These are phyloP conservation scores for Picochlorum sp. DNA, from an alignment of 139 green algal species.

Conservation along the genomic window DNA sequence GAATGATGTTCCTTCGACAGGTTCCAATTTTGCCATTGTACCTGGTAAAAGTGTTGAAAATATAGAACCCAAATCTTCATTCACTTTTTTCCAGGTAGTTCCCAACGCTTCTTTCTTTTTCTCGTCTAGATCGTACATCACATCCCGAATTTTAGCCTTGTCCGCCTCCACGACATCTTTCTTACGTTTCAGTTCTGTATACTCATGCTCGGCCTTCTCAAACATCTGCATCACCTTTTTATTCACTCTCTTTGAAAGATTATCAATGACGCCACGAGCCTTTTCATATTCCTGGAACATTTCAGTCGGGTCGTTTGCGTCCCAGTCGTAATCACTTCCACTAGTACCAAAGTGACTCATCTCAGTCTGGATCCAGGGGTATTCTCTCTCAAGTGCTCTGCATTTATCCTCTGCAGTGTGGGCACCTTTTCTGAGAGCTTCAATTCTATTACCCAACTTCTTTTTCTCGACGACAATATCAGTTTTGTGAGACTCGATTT, in stretches of 20 bases:
- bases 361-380: conserved; percentile 72
- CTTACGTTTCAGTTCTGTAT: conserved; percentile 67
- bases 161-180: conserved; percentile 66
- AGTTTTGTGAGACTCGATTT: conserved; percentile 14
- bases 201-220: conserved; percentile 84
- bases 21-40: conserved; percentile 84
- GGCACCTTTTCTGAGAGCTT: conserved; percentile 10
- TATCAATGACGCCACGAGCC: conserved; percentile 27
- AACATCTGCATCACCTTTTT: conserved; percentile 82
- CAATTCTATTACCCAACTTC: conserved; percentile 33
- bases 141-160: conserved; percentile 69
- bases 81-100: conserved; percentile 85
- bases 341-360: conserved; percentile 53
- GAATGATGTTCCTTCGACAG: conserved; percentile 71
- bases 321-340: conserved; percentile 76
- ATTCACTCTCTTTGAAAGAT: conserved; percentile 55
- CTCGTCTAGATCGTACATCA: conserved; percentile 90
- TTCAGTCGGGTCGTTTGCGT: conserved; percentile 33
- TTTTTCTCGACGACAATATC: conserved; percentile 42
- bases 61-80: conserved; percentile 89
- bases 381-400: conserved; percentile 45
- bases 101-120: conserved; percentile 86
- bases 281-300: conserved; percentile 30
- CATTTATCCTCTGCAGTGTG: conserved; percentile 15
- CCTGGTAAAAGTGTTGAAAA: conserved; percentile 95